Conservation (phyloP, 2,329 filamentous ascomycete genomes). For the Fusarium nurragi region DNA sequence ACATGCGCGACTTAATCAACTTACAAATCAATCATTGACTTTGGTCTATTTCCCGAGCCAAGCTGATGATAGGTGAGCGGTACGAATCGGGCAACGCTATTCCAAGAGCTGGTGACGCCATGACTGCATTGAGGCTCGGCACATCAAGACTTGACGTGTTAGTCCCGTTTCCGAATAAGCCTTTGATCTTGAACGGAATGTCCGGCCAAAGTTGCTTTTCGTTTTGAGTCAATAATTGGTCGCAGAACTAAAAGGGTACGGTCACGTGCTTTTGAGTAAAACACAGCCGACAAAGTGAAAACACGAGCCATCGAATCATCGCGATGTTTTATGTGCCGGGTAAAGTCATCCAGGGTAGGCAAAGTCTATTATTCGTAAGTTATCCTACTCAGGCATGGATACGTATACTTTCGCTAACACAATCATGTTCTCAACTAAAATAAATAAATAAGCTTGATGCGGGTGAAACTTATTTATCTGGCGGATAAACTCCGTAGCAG, state of each 20-base stretch:
- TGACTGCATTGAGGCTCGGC: conserved; percentile 24
- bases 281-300: background rate
- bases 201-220: conserved; percentile 3
- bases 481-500: background rate
- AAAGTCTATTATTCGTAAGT: background rate
- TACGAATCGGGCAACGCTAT: conserved; percentile 1
- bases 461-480: background rate
- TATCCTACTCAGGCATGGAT: background rate
- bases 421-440: too few species aligned
- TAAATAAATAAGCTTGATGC: too few species aligned
- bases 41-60: background rate
- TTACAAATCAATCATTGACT: background rate
- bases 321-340: background rate
- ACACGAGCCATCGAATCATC: background rate
- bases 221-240: background rate
- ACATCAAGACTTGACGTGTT: conserved; percentile 16
- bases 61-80: background rate
- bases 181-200: conserved; percentile 21
- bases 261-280: background rate
- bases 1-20: background rate
- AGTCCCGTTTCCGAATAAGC: conserved; percentile 1
- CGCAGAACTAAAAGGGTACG: background rate
- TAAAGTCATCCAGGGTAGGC: background rate
- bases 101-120: conserved; percentile 6
- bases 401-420: background rate